Percentiles rank a stretch among this genome's conserved stretches.
Evolutionary conservation across 305 asterid genomes (phyloP).

Genomic region (Lippia alba): DNA sequence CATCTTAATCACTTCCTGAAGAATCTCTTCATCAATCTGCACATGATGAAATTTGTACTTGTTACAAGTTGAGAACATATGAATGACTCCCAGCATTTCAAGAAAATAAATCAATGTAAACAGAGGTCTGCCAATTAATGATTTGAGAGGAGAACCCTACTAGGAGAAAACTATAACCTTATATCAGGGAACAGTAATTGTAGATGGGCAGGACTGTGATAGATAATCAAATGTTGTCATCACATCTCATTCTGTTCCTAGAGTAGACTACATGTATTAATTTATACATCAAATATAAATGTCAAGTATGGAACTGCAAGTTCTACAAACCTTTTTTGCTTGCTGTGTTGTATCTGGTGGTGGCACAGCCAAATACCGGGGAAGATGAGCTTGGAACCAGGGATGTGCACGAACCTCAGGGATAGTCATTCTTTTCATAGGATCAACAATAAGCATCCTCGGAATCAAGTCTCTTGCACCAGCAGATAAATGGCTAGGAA

Average conservation of each 20-base stretch:
- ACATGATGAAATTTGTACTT: conserved; percentile 29
- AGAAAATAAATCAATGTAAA: conserved; percentile 23
- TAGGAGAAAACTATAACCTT: no score
- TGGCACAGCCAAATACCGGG: conserved; percentile 88
- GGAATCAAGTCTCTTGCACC: conserved; percentile 90
- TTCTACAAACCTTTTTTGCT: conserved; percentile 81
- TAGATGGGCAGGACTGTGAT: conserved; percentile 23
- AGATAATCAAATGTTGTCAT: background rate
- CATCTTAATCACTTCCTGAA: conserved; percentile 84
- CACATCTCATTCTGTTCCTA: conserved; percentile 16
- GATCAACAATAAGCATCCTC: conserved; percentile 90
- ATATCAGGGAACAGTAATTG: conserved; percentile 1
- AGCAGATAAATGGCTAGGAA: conserved; percentile 87
- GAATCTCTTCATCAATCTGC: conserved; percentile 98
- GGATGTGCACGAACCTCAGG: conserved; percentile 88
- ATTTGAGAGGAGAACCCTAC: no score
- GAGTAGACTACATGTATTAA: conserved; percentile 23
- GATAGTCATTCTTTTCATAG: conserved; percentile 89
- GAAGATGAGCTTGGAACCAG: conserved; percentile 91
- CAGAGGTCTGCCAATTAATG: conserved; percentile 1
- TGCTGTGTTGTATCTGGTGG: conserved; percentile 90
- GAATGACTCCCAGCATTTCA: conserved; percentile 17
- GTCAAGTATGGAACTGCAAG: conserved; percentile 10
- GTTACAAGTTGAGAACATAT: conserved; percentile 16
- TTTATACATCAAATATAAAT: background rate